Percentiles rank a stretch among this genome's conserved stretches.
Conservation (phyloP, 495 filamentous ascomycete species). For the Aspergillus affinis region DNA sequence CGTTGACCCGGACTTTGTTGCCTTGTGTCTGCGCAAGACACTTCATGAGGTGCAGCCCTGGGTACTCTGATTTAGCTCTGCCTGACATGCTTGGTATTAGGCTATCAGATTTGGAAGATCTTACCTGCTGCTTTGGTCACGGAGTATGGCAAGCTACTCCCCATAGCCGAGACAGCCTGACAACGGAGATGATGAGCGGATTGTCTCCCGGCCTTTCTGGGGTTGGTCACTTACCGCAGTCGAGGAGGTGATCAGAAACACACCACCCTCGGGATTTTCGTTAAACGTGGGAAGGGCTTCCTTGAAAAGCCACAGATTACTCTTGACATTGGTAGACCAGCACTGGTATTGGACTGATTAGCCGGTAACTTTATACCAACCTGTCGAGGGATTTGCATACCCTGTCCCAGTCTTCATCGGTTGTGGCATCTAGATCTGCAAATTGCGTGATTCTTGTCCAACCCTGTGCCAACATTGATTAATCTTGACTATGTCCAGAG, state of each 20-base stretch:
- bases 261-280: slow-evolving; percentile 66
- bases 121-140: slow-evolving; percentile 64
- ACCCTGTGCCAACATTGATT: slow-evolving; percentile 41
- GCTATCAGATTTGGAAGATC: neutral
- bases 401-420: slow-evolving; percentile 70
- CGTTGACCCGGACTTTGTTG: slow-evolving; percentile 64
- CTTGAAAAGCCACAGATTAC: slow-evolving; percentile 60
- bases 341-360: slow-evolving; percentile 42
- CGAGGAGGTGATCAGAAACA: slow-evolving; percentile 66
- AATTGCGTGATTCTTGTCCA: slow-evolving; percentile 67
- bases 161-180: slow-evolving; percentile 46
- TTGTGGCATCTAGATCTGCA: slow-evolving; percentile 60
- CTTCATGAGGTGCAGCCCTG: slow-evolving; percentile 68
- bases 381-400: slow-evolving; percentile 29
- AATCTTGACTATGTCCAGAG: neutral
- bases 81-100: neutral
- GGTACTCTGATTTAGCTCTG: neutral
- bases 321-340: slow-evolving; percentile 70
- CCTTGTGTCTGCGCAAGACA: slow-evolving; percentile 68
- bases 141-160: slow-evolving; percentile 64
- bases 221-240: slow-evolving; percentile 44
- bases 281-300: slow-evolving; percentile 65
- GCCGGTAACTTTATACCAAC: neutral
- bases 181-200: neutral
- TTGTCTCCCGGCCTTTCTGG: neutral